Conservation (phyloP, 805 yeast species). For the Saccharomyces eubayanus region DNA sequence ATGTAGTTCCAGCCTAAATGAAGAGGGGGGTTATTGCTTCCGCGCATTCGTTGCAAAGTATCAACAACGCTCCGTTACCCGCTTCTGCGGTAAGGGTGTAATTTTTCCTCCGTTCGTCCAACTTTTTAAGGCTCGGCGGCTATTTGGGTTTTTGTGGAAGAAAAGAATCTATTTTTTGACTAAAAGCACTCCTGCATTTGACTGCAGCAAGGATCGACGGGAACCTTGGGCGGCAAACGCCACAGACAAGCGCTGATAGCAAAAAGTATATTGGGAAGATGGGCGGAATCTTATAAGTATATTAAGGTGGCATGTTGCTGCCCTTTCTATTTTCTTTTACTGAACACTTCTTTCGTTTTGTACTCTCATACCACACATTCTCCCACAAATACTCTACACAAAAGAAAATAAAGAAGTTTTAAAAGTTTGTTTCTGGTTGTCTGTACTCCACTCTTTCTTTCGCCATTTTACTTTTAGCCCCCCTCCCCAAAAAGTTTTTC, state of each 20-base stretch:
- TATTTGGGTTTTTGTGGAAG: neutral
- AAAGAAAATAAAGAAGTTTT: neutral
- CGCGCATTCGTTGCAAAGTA: no score
- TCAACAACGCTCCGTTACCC: neutral
- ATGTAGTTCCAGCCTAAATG: neutral
- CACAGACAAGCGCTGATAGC: neutral
- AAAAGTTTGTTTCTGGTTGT: neutral
- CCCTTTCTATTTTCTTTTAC: neutral
- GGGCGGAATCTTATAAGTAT: neutral
- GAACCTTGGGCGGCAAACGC: neutral
- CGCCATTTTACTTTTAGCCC: neutral
- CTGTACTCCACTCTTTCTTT: neutral
- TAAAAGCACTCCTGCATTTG: neutral
- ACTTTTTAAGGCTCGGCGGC: neutral
- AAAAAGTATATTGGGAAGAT: neutral
- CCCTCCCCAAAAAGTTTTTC: neutral
- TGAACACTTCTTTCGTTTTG: neutral
- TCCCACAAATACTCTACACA: neutral
- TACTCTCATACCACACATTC: neutral
- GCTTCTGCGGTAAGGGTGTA: neutral
- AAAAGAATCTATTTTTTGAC: neutral
- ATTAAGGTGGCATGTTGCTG: neutral
- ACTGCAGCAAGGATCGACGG: neutral
- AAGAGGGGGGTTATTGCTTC: no score
- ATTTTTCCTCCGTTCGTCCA: neutral